Evolutionary conservation across 1,284 basidiomycete genomes (phyloP).

Genomic region (Mycena sp.): DNA sequence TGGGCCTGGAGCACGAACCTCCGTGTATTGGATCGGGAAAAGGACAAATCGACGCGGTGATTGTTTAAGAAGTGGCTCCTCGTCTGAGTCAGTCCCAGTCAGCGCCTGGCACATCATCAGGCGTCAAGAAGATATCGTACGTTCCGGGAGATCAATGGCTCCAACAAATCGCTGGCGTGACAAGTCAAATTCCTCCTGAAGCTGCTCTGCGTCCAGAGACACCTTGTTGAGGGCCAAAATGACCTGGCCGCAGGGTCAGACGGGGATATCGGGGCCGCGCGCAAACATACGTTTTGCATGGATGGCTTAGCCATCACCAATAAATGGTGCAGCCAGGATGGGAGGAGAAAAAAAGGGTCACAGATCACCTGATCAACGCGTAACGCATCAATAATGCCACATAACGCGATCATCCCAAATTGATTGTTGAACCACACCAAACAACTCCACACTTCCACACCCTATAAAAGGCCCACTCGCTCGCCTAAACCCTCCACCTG

Average conservation of each 20-base stretch:
- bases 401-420: too few relatives aligned
- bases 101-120: not conserved
- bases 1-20: constrained; percentile 59
- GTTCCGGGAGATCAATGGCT: constrained; percentile 70
- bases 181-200: constrained; percentile 37
- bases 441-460: not conserved
- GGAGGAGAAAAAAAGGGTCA: too few relatives aligned
- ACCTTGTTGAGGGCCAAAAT: constrained; percentile 1
- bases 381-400: too few relatives aligned
- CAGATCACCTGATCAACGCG: too few relatives aligned
- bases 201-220: not conserved
- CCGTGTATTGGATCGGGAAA: constrained; percentile 95
- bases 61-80: constrained; percentile 86
- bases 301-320: constrained; percentile 7
- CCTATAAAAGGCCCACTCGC: too few relatives aligned
- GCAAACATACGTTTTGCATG: not conserved
- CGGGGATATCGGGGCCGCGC: not conserved
- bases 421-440: too few relatives aligned
- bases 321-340: not conserved
- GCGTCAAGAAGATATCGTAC: constrained; percentile 51
- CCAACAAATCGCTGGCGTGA: constrained; percentile 57
- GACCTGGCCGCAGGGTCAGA: not conserved
- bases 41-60: constrained; percentile 88
- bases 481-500: not conserved
- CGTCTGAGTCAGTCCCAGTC: constrained; percentile 50